Conservation (phyloP, 176 grass and related monocot species). For the Elaeis guineensis region DNA sequence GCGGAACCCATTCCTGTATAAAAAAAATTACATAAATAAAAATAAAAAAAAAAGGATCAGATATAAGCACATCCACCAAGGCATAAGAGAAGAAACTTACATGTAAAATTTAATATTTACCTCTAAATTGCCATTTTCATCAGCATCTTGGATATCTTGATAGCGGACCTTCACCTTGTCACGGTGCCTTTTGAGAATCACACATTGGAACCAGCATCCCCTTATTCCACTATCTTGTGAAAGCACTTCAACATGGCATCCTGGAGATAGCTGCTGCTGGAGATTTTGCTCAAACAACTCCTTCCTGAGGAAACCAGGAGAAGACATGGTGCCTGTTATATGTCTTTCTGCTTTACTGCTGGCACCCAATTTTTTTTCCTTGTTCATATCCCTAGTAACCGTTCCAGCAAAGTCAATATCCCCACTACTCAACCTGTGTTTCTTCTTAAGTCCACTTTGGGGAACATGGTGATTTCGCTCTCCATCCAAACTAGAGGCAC, state of each 20-base stretch:
- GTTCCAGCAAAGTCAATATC: conserved; percentile 2
- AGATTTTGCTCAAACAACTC: conserved; percentile 13
- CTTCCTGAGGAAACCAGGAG: conserved; percentile 15
- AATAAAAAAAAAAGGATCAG: too few species aligned
- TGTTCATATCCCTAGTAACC: conserved; percentile 11
- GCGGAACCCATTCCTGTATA: conserved; percentile 77
- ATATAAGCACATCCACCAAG: not conserved
- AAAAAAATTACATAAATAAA: conserved; percentile 1
- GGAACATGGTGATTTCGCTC: conserved; percentile 8
- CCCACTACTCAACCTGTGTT: conserved; percentile 11
- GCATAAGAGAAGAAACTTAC: not conserved
- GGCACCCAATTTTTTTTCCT: not conserved
- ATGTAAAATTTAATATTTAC: conserved; percentile 22
- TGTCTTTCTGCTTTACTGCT: conserved; percentile 1
- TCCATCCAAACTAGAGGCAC: conserved; percentile 26
- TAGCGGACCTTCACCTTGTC: conserved; percentile 80
- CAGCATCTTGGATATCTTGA: conserved; percentile 72
- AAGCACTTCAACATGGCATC: conserved; percentile 57
- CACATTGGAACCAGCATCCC: conserved; percentile 91
- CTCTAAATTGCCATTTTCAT: conserved; percentile 62
- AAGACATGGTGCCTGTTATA: not conserved
- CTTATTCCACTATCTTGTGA: conserved; percentile 90
- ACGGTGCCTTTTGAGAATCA: conserved; percentile 51
- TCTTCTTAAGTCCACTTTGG: conserved; percentile 25
- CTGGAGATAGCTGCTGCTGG: conserved; percentile 37